Conservation (phyloP, 208 protist genomes). For the Leishmania tropica region DNA sequence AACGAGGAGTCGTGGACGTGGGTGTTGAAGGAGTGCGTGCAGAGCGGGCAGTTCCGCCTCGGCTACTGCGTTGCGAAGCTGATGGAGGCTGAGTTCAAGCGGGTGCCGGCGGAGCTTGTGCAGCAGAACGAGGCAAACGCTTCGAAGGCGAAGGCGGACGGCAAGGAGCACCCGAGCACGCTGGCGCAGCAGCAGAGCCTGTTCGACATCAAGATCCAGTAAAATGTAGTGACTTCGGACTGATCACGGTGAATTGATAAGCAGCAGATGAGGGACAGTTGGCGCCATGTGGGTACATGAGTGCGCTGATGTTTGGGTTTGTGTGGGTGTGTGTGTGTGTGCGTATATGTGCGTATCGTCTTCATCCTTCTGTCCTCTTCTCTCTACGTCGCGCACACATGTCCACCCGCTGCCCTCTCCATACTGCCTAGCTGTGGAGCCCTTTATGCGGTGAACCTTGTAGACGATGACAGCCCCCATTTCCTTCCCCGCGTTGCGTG, state of each 20-base stretch:
- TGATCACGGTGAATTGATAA: background rate
- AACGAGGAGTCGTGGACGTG: constrained; percentile 87
- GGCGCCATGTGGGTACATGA: background rate
- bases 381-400: background rate
- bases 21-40: constrained; percentile 87
- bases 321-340: background rate
- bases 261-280: background rate
- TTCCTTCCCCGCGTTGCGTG: background rate
- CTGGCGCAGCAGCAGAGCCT: constrained; percentile 71
- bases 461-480: background rate
- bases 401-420: background rate
- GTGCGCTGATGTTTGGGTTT: background rate
- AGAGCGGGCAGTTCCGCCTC: constrained; percentile 83
- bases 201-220: constrained; percentile 91
- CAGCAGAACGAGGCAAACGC: constrained; percentile 85
- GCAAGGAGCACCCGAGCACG: constrained; percentile 80
- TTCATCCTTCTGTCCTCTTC: background rate
- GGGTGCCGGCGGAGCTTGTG: constrained; percentile 69
- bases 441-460: background rate
- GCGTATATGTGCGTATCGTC: background rate
- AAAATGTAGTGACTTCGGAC: constrained; percentile 5
- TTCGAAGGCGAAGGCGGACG: constrained; percentile 79
- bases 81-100: constrained; percentile 85
- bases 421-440: background rate
- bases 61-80: constrained; percentile 78